These are phyloP conservation scores for Allantophomopsis lycopodina DNA, from an alignment of 2,329 filamentous ascomycete genomes.

Conservation along the genomic window DNA sequence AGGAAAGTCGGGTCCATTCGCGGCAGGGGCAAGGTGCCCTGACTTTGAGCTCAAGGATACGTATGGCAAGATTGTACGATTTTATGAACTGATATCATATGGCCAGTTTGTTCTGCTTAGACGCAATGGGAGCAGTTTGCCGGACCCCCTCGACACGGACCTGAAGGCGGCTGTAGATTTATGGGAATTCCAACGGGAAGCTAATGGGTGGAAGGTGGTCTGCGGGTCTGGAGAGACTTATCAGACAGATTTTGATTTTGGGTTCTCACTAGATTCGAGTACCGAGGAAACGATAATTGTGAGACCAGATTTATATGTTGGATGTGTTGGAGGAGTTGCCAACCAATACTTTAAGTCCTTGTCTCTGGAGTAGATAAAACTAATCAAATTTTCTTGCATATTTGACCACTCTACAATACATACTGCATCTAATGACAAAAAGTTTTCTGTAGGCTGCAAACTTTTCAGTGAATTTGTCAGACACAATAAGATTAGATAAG, in stretches of 20 bases:
- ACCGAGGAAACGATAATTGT: slow-evolving; percentile 1
- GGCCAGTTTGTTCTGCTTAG: not conserved
- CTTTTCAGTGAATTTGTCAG: no score
- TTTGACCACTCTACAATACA: no score
- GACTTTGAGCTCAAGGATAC: slow-evolving; percentile 1
- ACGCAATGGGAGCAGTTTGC: not conserved
- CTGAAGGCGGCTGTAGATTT: not conserved
- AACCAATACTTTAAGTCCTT: no score
- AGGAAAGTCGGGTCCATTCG: slow-evolving; percentile 1
- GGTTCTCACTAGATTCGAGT: no score
- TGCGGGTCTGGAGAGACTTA: not conserved
- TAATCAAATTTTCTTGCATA: no score
- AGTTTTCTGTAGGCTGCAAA: no score
- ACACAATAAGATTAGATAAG: no score
- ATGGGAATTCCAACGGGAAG: slow-evolving; percentile 1
- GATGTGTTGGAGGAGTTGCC: slow-evolving; percentile 1
- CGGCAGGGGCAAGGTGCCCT: slow-evolving; percentile 2
- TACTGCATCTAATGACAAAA: no score
- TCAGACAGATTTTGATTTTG: not conserved
- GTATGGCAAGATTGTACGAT: not conserved
- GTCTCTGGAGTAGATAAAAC: no score
- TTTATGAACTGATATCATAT: slow-evolving; percentile 1
- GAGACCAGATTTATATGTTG: slow-evolving; percentile 4
- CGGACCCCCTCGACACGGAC: not conserved
- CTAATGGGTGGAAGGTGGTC: not conserved